phyloP scores from a whole-genome alignment of 2,329 filamentous ascomycete genomes.

The Microdochium bolleyi region DNA sequence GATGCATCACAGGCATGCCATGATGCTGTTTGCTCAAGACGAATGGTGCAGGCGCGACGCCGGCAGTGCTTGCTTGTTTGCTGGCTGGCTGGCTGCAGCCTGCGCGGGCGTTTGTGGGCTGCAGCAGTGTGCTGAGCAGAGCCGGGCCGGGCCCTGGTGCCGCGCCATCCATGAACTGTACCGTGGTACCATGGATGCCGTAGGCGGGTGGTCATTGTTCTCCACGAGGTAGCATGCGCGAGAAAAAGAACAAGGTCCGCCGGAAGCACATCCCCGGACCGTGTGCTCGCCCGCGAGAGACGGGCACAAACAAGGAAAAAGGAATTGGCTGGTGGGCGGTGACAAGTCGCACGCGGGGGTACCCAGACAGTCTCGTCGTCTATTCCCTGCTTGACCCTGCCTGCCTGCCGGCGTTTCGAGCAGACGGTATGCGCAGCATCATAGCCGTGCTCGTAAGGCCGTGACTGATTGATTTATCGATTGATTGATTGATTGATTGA shows the following conservation, averaged over 20 bases:
- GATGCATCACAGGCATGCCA: neutral
- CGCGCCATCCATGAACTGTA: no score
- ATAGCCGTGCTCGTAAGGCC: no score
- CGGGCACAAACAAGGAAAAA: neutral
- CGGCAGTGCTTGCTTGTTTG: neutral
- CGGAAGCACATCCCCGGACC: neutral
- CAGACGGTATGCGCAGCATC: no score
- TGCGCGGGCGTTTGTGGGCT: neutral
- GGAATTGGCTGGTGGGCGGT: neutral
- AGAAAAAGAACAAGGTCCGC: neutral
- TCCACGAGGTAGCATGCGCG: neutral
- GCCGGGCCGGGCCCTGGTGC: neutral
- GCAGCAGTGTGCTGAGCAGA: neutral
- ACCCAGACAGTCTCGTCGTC: neutral
- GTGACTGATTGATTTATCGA: no score
- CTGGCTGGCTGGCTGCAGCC: no score
- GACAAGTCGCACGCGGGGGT: neutral
- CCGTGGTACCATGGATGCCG: no score
- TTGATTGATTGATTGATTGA: no score
- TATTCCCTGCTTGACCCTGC: neutral
- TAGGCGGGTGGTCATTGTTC: no score
- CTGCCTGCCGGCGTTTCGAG: no score
- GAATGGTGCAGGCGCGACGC: neutral
- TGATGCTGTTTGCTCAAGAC: neutral
- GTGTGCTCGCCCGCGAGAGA: neutral